Base-by-base conservation (phyloP, 805 yeast species). In the Cyberlindnera euphorbiiphila region DNA sequence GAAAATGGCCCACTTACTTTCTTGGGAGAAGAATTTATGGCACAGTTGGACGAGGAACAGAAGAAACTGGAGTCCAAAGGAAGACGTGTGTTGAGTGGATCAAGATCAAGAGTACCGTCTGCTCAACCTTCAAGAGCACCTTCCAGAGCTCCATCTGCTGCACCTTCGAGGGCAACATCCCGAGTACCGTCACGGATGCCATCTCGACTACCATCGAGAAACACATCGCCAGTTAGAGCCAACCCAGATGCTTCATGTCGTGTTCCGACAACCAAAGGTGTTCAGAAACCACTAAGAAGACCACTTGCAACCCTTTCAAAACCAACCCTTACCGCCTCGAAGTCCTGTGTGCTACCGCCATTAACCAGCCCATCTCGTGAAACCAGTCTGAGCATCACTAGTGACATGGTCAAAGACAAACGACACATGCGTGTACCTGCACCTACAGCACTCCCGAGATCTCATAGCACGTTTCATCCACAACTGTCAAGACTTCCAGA, bases 1-100 rank as follows among this genome's bases (percentile, higher is more conserved):
- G 44, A 50, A 3, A 61, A 65, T 42, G 64, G 64, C 1, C 63
- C 72, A 15, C 22, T 53, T 2, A 39, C 43, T 10, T 47, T 54
- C 9, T 43, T 64, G 25, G 43, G 53, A 4, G 54, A 57, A 9
- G 54, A 56, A 7, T 49, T 64, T 14, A 37, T 40, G 23, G 36
- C 41, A 21, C 61, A 61, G 31, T 60, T 65, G 38, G 55, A 56
- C 16, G 65, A 59, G 17, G 54, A 51, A 16, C 43, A 41, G 23
- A 41, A 32, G 20, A 39, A 32, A 3, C 31, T 50, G 9, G 49
- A 51, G 28, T 32, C 44, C 0, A 54, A 44, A 29, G 57, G 56
- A 15, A 46, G 51, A 42, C 42, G 47, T 29, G 37, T 42, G 10
- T 14, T 37, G 23, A 39, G 45, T 25, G 42, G 45, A 5, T 8